Evolutionary conservation across 2,329 filamentous ascomycete genomes (phyloP).

Genomic region (Penicillium oxalicum): DNA sequence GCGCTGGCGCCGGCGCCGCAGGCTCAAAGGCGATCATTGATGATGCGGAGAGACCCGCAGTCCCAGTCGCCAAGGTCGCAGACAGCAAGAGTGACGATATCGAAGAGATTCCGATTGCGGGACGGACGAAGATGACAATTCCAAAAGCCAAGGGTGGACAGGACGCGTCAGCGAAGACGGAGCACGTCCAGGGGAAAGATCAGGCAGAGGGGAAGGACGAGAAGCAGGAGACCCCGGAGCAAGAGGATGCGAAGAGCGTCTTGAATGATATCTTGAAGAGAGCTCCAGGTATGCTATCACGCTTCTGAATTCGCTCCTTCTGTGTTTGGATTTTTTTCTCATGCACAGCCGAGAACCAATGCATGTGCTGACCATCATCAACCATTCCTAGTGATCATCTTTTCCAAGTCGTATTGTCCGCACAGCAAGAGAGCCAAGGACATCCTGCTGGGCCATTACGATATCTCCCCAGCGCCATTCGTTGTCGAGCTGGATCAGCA

Average conservation of each 20-base stretch:
- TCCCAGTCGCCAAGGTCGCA: conserved; percentile 37
- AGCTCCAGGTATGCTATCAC: conserved; percentile 62
- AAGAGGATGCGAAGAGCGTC: conserved; percentile 56
- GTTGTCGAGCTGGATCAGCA: conserved; percentile 89
- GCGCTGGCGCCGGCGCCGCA: not conserved
- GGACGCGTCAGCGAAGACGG: conserved; percentile 6
- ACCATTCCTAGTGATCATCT: conserved; percentile 68
- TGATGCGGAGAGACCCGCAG: conserved; percentile 45
- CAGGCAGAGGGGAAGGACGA: conserved; percentile 5
- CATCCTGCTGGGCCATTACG: conserved; percentile 77
- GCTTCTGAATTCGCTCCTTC: not conserved
- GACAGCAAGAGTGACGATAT: conserved; percentile 36
- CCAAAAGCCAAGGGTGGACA: conserved; percentile 29
- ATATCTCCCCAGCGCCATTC: conserved; percentile 72
- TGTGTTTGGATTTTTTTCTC: not conserved
- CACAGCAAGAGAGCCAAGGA: conserved; percentile 79
- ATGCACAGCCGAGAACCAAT: too few relatives aligned
- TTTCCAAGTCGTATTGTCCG: conserved; percentile 91
- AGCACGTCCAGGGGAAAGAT: too few relatives aligned
- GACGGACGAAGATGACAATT: conserved; percentile 47
- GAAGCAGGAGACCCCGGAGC: conserved; percentile 35
- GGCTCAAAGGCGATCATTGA: conserved; percentile 56
- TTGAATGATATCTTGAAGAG: conserved; percentile 75
- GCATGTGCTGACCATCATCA: too few relatives aligned
- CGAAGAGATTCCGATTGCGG: conserved; percentile 49